These are phyloP conservation scores for Azolla pinnata DNA, from an alignment of 75 land plant species.

Conservation along the genomic window DNA sequence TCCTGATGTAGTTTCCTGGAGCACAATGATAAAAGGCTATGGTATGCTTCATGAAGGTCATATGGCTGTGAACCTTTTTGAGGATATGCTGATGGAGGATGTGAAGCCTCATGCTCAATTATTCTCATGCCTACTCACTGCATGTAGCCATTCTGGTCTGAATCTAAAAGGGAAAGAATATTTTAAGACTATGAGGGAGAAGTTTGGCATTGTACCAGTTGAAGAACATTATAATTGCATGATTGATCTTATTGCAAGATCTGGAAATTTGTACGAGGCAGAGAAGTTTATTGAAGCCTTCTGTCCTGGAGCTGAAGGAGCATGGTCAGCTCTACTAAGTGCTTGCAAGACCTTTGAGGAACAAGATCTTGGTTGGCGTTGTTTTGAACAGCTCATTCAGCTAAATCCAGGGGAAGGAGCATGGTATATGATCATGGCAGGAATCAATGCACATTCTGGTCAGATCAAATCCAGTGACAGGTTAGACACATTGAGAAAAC, in stretches of 20 bases:
- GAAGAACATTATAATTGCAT: conserved; percentile 30
- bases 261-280: conserved; percentile 22
- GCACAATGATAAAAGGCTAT: conserved; percentile 28
- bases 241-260: conserved; percentile 29
- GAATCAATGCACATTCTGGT: conserved; percentile 21
- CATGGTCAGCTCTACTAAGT: conserved; percentile 23
- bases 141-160: conserved; percentile 38
- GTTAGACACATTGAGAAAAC: conserved; percentile 34
- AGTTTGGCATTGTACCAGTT: conserved; percentile 11
- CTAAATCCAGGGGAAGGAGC: conserved; percentile 15
- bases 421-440: conserved; percentile 20
- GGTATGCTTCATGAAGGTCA: conserved; percentile 20
- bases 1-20: conserved; percentile 29
- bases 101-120: conserved; percentile 23
- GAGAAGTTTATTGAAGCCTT: conserved; percentile 11
- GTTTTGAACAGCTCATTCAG: conserved; percentile 17
- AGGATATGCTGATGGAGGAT: conserved; percentile 17
- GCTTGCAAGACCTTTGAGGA: conserved; percentile 19
- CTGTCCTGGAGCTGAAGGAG: conserved; percentile 7
- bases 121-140: conserved; percentile 24
- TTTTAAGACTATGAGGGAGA: conserved; percentile 17
- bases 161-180: conserved; percentile 21
- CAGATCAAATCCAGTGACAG: conserved; percentile 30
- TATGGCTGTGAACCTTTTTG: conserved; percentile 12
- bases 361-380: conserved; percentile 14